These are phyloP conservation scores for Huntiella abstrusa DNA, from an alignment of 2,329 filamentous ascomycete species.

Conservation along the genomic window DNA sequence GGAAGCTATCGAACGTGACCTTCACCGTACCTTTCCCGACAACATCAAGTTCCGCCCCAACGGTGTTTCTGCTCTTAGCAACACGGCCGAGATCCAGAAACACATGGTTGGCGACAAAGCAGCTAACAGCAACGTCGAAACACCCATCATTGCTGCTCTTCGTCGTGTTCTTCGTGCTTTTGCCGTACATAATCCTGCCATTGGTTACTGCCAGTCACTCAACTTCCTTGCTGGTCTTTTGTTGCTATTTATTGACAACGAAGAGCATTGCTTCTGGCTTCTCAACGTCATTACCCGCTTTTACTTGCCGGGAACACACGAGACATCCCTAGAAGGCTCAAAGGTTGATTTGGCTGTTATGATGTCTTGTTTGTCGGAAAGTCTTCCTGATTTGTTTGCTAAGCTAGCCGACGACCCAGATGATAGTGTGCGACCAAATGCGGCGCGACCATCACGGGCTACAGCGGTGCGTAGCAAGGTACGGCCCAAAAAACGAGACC, in stretches of 20 bases:
- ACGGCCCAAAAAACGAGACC: constrained; percentile 21
- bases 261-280: constrained; percentile 85
- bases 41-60: constrained; percentile 72
- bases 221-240: constrained; percentile 88
- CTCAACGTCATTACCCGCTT: constrained; percentile 79
- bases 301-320: constrained; percentile 81
- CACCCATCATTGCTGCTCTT: constrained; percentile 57
- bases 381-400: constrained; percentile 65
- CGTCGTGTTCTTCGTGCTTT: constrained; percentile 79
- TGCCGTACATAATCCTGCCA: constrained; percentile 72
- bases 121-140: constrained; percentile 8
- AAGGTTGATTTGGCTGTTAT: constrained; percentile 89
- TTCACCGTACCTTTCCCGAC: constrained; percentile 88
- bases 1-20: constrained; percentile 82
- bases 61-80: constrained; percentile 20
- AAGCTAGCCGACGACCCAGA: constrained; percentile 72
- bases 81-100: constrained; percentile 19
- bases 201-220: constrained; percentile 88
- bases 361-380: constrained; percentile 70
- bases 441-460: constrained; percentile 12
- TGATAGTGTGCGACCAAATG: constrained; percentile 21
- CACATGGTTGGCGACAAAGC: constrained; percentile 25
- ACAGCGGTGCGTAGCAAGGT: constrained; percentile 2
- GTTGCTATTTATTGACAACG: constrained; percentile 68
- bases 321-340: constrained; percentile 72